Conservation (phyloP, 495 filamentous ascomycete genomes). For the Copromyces sp. region DNA sequence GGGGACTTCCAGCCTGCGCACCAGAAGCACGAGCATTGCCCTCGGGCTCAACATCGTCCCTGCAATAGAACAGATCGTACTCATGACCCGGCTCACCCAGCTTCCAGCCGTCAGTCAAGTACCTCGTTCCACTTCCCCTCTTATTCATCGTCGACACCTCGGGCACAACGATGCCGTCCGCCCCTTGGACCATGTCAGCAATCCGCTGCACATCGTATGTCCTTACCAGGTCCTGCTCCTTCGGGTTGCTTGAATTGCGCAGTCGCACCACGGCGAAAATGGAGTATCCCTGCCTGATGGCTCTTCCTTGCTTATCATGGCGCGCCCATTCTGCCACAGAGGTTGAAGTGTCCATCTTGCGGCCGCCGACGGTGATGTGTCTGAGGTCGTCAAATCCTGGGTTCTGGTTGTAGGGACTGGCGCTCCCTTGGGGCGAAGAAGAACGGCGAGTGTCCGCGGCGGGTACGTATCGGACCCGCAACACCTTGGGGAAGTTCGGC, state of each 20-base stretch:
- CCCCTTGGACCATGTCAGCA: not conserved
- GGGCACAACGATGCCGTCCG: not conserved
- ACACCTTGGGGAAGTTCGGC: not conserved
- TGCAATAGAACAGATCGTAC: not conserved
- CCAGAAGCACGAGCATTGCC: not conserved
- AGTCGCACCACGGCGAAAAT: not conserved
- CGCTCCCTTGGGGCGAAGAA: not conserved
- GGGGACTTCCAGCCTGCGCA: not conserved
- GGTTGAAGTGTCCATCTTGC: not conserved
- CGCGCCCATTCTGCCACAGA: not conserved
- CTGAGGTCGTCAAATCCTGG: not conserved
- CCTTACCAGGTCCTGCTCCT: not conserved
- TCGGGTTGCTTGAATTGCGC: not conserved
- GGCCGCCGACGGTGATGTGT: not conserved
- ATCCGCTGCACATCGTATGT: not conserved
- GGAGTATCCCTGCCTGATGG: not conserved
- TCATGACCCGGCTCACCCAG: not conserved
- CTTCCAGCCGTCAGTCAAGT: not conserved
- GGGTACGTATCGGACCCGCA: not conserved
- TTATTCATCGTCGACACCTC: not conserved
- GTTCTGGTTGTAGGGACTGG: not conserved
- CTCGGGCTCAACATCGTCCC: not conserved
- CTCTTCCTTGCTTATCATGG: not conserved
- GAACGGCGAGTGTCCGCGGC: not conserved
- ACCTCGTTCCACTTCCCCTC: not conserved